Percentiles rank a stretch among this genome's conserved stretches.
Conservation (phyloP, 805 yeast species). For the Lipomyces mesembrius region DNA sequence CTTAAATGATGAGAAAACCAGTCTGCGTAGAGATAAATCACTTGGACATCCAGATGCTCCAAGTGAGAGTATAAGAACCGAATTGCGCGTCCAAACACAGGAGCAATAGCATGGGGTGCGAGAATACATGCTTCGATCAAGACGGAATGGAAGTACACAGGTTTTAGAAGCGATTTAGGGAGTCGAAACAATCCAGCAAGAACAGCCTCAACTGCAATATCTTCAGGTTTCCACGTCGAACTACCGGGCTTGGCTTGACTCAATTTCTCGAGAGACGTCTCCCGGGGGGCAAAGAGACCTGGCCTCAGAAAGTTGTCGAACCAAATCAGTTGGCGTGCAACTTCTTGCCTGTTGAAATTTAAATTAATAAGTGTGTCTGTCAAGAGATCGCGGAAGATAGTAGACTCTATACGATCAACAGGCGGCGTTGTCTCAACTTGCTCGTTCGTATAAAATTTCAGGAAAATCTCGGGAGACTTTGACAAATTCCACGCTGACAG, state of each 20-base stretch:
- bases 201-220: conserved; percentile 81
- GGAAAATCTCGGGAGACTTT: conserved; percentile 59
- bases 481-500: conserved; percentile 6
- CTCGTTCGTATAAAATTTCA: conserved; percentile 55
- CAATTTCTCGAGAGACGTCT: conserved; percentile 76
- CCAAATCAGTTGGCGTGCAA: conserved; percentile 78
- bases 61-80: conserved; percentile 76
- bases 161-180: conserved; percentile 67
- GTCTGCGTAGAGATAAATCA: conserved; percentile 71
- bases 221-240: conserved; percentile 91
- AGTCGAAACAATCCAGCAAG: conserved; percentile 76
- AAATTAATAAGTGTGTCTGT: conserved; percentile 75
- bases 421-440: conserved; percentile 70
- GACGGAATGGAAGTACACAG: conserved; percentile 80
- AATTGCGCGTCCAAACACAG: conserved; percentile 90
- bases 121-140: conserved; percentile 84
- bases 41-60: conserved; percentile 72
- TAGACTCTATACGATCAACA: conserved; percentile 55
- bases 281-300: conserved; percentile 69
- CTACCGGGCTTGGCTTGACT: conserved; percentile 46
- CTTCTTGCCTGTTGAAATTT: conserved; percentile 88
- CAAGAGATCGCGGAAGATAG: conserved; percentile 74
- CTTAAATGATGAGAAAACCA: conserved; percentile 95
- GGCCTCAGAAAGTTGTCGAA: conserved; percentile 73
- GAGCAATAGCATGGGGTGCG: conserved; percentile 84